Conservation (phyloP, 2,329 filamentous ascomycete species). For the Microcyclospora tardicrescens region DNA sequence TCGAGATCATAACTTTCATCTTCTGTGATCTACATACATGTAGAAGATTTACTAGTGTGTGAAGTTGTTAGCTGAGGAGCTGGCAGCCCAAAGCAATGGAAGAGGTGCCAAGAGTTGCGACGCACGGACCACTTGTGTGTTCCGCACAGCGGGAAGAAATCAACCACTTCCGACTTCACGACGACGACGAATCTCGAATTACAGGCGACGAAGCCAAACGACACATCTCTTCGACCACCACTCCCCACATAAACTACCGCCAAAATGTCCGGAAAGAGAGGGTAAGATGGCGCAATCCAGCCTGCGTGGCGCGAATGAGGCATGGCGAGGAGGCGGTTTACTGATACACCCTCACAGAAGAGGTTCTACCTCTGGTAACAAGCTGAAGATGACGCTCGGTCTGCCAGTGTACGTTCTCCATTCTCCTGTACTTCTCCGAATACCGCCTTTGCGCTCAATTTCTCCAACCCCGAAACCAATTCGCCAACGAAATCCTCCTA, state of each 20-base stretch:
- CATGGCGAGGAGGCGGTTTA: background rate
- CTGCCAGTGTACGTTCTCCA: slow-evolving; percentile 84
- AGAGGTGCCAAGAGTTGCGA: slow-evolving; percentile 1
- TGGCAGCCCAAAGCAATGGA: slow-evolving; percentile 3
- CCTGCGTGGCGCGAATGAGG: background rate
- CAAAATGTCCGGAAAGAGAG: slow-evolving; percentile 27
- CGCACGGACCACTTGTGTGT: no score
- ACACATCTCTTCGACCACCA: slow-evolving; percentile 1
- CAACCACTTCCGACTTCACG: background rate
- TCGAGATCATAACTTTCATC: no score
- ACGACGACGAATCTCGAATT: background rate
- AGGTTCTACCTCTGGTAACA: slow-evolving; percentile 94
- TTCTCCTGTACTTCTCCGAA: background rate
- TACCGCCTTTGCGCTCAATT: no score
- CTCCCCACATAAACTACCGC: slow-evolving; percentile 5
- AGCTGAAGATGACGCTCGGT: slow-evolving; percentile 99
- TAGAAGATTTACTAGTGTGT: no score
- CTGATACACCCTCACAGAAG: slow-evolving; percentile 22
- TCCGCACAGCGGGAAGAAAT: background rate
- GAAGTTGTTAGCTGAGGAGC: no score
- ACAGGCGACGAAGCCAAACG: slow-evolving; percentile 10
- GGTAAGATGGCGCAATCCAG: slow-evolving; percentile 15
- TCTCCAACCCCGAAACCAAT: slow-evolving; percentile 1
- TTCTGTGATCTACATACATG: no score
- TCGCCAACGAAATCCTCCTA: slow-evolving; percentile 1